Base-by-base conservation (phyloP, 495 filamentous ascomycete species). In the Aspergillus coremiiformis region DNA sequence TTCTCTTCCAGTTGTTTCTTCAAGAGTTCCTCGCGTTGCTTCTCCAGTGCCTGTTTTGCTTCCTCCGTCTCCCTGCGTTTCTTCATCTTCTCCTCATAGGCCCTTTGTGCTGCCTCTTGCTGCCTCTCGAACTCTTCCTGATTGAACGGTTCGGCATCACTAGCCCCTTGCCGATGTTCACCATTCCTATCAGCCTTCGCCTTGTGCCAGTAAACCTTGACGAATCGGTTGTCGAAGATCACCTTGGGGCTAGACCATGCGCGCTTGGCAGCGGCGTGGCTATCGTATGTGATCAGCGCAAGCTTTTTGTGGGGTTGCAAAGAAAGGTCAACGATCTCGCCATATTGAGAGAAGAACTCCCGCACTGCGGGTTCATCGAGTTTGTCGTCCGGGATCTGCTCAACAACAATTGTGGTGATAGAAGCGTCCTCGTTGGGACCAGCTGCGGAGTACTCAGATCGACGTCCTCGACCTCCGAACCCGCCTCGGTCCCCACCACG, bases 151-250 rank as follows among this genome's bases (percentile, higher is more conserved):
- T 21, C 29, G 20, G 61, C 37, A 23, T 62, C 62, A 12, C 53
- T 63, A 44, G 52, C 49, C 19, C 27, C 37, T 12, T 60, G 56
- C 42, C 54, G 64, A 30, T 57, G 64, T 45, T 47, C 64, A 24
- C 60, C 61, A 32, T 68, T 70, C 33, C 55, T 62, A 17, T 75
- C 69, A 5, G 68, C 62, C 27, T 71, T 71, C 17, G 84, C 79
- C 56, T 87, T 92, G 65, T 87, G 79, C 93, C 93, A 98, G 61
- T 90, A 98, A 5, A 98, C 90, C 64, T 96, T 98, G 39, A 98
- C 93, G 59, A 98, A 98, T 17, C 93, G 79, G 56, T 98, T 98
- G 55, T 96, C 90, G 59, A 98, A 98, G 44, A 98, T 89, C 43
- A 89, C 87, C 62, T 94, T 95, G 0, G 93, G 93, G 35, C 89